Base-by-base conservation (phyloP, 768 basidiomycete genomes). In the Phylloporus rhodoxanthus region DNA sequence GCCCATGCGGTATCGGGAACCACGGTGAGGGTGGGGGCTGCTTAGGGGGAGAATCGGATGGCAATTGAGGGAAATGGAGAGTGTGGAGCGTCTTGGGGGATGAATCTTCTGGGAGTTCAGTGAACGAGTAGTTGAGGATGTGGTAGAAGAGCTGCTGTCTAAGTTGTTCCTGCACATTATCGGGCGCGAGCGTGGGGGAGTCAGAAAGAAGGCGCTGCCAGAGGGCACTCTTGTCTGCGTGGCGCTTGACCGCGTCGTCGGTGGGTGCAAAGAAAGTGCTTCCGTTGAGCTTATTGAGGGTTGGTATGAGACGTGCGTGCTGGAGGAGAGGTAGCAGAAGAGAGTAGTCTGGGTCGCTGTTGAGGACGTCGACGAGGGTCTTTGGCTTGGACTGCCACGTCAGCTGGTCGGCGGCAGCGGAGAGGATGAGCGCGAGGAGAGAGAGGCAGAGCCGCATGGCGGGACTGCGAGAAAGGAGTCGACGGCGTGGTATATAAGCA, bases 81-180 rank as follows among this genome's bases (percentile, higher is more conserved):
- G 90, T 91, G 53, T 75, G 54, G 55, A 78, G 74, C 9, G 73
- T 71, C 36, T 70, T 57, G 5, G 51, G 63, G 9, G 71, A 64
- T 19, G 69, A 57, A 9, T 71, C 61, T 26, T 76, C 67, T 25
- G 80, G 73, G 14, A 74, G 50, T 21, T 66, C 58, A 17, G 75
- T 58, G 26, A 96, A 63, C 6, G 87, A 80, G 65, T 82, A 82
- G 67, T 98, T 96, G 57, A 98, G 75, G 39, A 97, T 69, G 67
- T 98, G 96, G 65, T 98, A 98, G 61, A 97, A 84, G 45, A 99
- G 76, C 60, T 94, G 86, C 60, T 96, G 93, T 46, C 95, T 79
- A 39, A 98, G 79, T 51, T 80, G 72, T 59, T 88, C 83, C 50
- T 91, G 80, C 26, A 93, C 72, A 65, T 97, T 97, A 69, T 94